These are phyloP conservation scores for Magnaporthiopsis rhizophila DNA, from an alignment of 2,329 filamentous ascomycete species.

Conservation along the genomic window DNA sequence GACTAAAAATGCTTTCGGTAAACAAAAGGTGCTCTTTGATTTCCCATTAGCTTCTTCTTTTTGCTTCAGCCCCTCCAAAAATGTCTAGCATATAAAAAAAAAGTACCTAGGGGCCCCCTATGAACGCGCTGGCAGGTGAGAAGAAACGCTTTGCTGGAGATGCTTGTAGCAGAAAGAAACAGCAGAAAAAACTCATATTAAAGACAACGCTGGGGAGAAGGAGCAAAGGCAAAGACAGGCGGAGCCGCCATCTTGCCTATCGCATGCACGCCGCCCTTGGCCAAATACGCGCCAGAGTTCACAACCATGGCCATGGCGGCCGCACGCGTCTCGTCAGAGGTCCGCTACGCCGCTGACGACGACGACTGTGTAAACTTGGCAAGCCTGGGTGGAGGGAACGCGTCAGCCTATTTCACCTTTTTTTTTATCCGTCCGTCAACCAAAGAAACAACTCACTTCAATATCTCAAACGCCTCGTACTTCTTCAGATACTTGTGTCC, in stretches of 20 bases:
- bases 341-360: not conserved
- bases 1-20: too few relatives aligned
- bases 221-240: not conserved
- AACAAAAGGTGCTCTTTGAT: too few relatives aligned
- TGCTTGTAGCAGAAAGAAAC: not conserved
- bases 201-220: not conserved
- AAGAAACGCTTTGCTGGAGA: not conserved
- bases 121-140: not conserved
- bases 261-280: not conserved
- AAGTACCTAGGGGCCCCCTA: too few relatives aligned
- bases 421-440: not conserved
- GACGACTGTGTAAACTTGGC: not conserved
- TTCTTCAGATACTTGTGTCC: constrained; percentile 58
- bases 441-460: constrained; percentile 44
- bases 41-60: too few relatives aligned
- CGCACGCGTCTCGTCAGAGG: not conserved
- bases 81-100: too few relatives aligned
- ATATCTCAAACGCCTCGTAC: constrained; percentile 70
- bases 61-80: too few relatives aligned
- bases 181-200: not conserved
- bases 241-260: not conserved
- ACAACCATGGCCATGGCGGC: not conserved
- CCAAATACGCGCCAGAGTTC: not conserved
- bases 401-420: not conserved
- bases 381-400: not conserved